Conservation (phyloP, 768 basidiomycete genomes). For the Leccinum rimulosum region DNA sequence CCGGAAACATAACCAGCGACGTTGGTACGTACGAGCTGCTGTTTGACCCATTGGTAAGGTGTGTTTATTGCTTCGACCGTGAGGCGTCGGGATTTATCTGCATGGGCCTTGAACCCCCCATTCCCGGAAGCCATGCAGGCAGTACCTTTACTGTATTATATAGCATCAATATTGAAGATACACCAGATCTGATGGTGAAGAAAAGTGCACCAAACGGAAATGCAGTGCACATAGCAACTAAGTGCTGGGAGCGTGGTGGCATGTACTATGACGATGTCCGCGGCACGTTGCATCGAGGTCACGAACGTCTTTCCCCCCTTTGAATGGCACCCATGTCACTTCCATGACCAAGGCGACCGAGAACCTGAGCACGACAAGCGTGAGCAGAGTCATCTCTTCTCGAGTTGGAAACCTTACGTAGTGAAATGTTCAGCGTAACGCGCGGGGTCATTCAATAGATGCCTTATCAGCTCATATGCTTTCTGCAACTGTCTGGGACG, state of each 20-base stretch:
- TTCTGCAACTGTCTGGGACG: background rate
- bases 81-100: background rate
- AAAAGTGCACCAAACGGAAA: background rate
- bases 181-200: background rate
- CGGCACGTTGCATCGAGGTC: conserved; percentile 6
- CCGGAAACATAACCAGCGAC: background rate
- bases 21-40: background rate
- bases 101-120: background rate
- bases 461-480: background rate
- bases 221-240: background rate
- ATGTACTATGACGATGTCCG: background rate
- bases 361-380: background rate
- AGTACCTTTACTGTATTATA: background rate
- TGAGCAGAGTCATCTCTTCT: background rate
- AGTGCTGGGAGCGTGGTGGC: background rate
- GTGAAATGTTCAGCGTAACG: background rate
- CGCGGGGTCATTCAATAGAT: background rate
- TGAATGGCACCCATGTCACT: background rate
- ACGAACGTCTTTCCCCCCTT: conserved; percentile 1
- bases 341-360: background rate
- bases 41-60: background rate
- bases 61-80: background rate
- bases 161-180: background rate
- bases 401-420: background rate
- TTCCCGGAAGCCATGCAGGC: background rate